These are phyloP conservation scores for Aspergillus egyptiacus DNA, from an alignment of 495 filamentous ascomycete genomes.

Conservation along the genomic window DNA sequence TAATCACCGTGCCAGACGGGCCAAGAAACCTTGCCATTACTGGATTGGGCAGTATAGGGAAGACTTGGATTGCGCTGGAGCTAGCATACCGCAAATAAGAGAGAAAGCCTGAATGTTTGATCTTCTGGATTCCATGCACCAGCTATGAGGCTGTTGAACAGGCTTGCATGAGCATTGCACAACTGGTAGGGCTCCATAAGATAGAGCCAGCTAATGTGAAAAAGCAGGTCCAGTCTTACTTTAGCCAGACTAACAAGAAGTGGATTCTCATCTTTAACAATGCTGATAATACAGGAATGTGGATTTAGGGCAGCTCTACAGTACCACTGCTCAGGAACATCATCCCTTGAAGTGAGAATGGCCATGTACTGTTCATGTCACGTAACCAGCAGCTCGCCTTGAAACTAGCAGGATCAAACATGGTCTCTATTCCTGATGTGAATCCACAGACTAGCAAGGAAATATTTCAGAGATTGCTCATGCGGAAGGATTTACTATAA, in stretches of 20 bases:
- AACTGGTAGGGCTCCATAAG: neutral
- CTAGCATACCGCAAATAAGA: conserved; percentile 26
- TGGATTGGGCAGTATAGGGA: conserved; percentile 38
- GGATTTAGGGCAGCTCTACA: neutral
- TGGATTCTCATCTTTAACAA: conserved; percentile 6
- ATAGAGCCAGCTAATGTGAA: neutral
- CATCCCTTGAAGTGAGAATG: neutral
- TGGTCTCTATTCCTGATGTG: neutral
- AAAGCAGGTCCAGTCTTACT: neutral
- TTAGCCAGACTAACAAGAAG: neutral
- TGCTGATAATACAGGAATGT: neutral
- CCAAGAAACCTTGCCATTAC: conserved; percentile 23
- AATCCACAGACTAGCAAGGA: neutral
- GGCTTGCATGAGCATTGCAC: neutral
- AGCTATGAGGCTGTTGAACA: conserved; percentile 1
- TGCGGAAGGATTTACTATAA: conserved; percentile 1
- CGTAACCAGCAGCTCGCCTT: neutral
- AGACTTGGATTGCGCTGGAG: conserved; percentile 37
- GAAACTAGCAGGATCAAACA: neutral
- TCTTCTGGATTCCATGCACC: conserved; percentile 6
- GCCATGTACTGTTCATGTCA: neutral
- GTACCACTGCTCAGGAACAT: neutral
- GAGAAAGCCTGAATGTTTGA: conserved; percentile 16
- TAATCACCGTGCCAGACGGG: neutral
- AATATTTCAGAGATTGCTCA: neutral